Evolutionary conservation across 2,329 filamentous ascomycete species (phyloP), one percentile per base, ranked within the genome.

Genomic region (Byssoonygena ceratinophila): DNA sequence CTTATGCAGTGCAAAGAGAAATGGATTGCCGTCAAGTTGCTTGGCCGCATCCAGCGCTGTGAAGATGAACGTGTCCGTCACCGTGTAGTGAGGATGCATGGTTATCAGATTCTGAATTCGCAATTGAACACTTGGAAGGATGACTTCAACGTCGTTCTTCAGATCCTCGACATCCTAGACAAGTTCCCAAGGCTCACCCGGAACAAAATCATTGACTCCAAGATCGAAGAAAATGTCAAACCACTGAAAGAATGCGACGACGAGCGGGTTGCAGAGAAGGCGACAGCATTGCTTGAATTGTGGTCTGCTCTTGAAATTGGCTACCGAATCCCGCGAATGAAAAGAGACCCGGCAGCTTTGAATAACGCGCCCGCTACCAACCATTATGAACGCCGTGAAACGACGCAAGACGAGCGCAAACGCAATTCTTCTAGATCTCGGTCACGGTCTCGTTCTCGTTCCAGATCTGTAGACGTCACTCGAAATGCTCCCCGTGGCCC

Each of bases 1-100:
- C 80, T 98, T 54, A 90, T 95, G 82, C 91, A 96, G 68, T 95
- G 88, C 76, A 94, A 95, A 70, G 92, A 98, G 76, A 96, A 96
- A 70, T 98, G 92, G 92, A 96, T 98, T 68, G 89, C 87, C 2
- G 89, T 96, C 70, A 97, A 97, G 71, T 75, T 98, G 53, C 79
- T 98, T 55, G 80, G 83, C 59, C 90, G 92, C 49, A 89, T 98
- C 57, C 87, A 95, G 68, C 79, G 80, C 37, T 90, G 85, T 64
- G 80, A 91, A 46, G 89, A 96, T 60, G 88, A 95, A 63, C 82
- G 82, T 57, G 87, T 96, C 52, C 82, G 87, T 55, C 87, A 92
- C 68, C 82, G 85, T 49, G 89, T 97, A 36, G 86, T 96, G 64
- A 87, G 87, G 62, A 94, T 97, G 84, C 92, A 97, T 73, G 92